Conservation (phyloP, 1,284 basidiomycete species). For the Rhodofomes roseus region DNA sequence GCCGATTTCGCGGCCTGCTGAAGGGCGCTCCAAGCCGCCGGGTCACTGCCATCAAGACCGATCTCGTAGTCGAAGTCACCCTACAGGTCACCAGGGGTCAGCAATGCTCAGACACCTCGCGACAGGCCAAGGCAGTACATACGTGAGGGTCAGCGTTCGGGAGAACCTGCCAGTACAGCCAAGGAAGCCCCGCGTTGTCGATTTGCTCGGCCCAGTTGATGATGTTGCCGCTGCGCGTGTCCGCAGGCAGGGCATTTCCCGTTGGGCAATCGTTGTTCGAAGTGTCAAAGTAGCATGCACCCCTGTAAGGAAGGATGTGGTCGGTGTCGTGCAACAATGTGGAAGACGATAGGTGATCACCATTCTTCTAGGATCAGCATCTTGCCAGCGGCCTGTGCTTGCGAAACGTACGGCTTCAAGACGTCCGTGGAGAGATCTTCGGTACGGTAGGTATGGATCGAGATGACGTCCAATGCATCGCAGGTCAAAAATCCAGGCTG, state of each 20-base stretch:
- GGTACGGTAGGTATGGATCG: conserved; percentile 38
- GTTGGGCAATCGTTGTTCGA: conserved; percentile 28
- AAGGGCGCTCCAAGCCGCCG: not conserved
- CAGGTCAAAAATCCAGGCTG: conserved; percentile 33
- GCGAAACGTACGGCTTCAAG: conserved; percentile 28
- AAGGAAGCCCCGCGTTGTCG: conserved; percentile 32
- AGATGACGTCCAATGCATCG: conserved; percentile 32
- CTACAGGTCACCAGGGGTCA: not conserved
- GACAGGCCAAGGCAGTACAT: conserved; percentile 2
- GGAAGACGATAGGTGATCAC: conserved; percentile 13
- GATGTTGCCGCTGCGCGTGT: conserved; percentile 29
- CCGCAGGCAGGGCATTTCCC: conserved; percentile 18
- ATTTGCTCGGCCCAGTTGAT: conserved; percentile 31
- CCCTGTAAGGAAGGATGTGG: conserved; percentile 19
- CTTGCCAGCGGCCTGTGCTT: conserved; percentile 30
- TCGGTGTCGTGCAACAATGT: not conserved
- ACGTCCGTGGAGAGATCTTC: conserved; percentile 27
- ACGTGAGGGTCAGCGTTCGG: conserved; percentile 35
- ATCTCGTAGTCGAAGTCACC: not conserved
- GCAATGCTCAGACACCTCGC: too few species aligned
- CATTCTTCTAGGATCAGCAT: conserved; percentile 36
- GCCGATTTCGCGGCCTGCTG: not conserved
- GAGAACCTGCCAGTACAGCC: conserved; percentile 37
- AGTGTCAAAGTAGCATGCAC: conserved; percentile 33
- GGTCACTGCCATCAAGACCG: not conserved